Percentiles rank a stretch among this genome's conserved stretches.
Evolutionary conservation across 306 rosid species (phyloP).

Genomic region (Quercus agrifolia): DNA sequence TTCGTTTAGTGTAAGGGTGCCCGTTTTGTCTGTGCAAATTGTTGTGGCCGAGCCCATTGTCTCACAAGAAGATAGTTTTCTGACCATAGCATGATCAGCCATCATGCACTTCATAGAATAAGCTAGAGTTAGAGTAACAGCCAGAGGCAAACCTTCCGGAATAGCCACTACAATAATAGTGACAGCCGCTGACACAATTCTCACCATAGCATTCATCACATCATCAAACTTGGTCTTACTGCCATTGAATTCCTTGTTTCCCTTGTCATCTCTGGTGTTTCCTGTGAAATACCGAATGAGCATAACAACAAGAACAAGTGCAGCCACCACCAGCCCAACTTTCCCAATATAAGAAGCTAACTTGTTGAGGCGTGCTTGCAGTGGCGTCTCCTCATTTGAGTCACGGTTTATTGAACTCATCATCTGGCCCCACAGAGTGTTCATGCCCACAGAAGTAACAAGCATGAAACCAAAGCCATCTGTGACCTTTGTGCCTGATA

Average conservation of each 20-base stretch:
- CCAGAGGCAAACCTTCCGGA: constrained; percentile 27
- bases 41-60: constrained; percentile 25
- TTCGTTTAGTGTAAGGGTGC: constrained; percentile 23
- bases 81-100: constrained; percentile 27
- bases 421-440: constrained; percentile 26
- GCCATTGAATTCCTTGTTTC: constrained; percentile 17
- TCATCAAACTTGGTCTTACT: constrained; percentile 12
- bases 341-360: constrained; percentile 16
- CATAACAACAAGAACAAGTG: constrained; percentile 17
- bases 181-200: constrained; percentile 17
- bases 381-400: constrained; percentile 10
- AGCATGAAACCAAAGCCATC: constrained; percentile 28
- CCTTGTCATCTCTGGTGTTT: constrained; percentile 3
- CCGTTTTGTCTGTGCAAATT: constrained; percentile 28
- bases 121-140: constrained; percentile 27
- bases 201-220: constrained; percentile 10
- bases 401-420: constrained; percentile 19
- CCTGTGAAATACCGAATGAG: constrained; percentile 25
- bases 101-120: constrained; percentile 26
- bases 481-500: constrained; percentile 23
- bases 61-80: constrained; percentile 28
- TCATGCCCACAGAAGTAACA: constrained; percentile 24
- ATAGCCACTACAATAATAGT: constrained; percentile 26
- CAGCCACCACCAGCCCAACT: constrained; percentile 15
- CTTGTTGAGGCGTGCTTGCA: constrained; percentile 23